phyloP scores from a whole-genome alignment of 345 rosid genomes.

The Euphorbia lathyris region DNA sequence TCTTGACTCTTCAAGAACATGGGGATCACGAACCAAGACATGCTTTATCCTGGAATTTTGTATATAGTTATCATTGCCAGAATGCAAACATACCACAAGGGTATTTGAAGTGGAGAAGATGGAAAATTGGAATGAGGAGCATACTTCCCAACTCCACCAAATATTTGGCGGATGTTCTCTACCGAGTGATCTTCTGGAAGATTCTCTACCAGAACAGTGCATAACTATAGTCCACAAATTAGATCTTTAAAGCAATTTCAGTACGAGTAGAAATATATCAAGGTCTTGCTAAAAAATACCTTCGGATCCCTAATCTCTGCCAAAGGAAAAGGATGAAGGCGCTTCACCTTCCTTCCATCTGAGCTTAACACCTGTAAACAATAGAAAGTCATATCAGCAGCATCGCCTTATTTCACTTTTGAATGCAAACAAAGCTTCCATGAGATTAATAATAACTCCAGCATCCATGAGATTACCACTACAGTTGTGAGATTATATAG shows the following conservation, averaged over 20 bases:
- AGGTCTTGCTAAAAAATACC: conserved; percentile 43
- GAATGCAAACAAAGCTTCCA: neutral
- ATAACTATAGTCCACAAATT: conserved; percentile 53
- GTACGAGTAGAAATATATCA: neutral
- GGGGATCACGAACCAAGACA: conserved; percentile 54
- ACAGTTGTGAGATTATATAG: conserved; percentile 1
- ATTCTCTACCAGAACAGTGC: conserved; percentile 89
- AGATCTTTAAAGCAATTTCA: conserved; percentile 20
- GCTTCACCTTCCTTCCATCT: conserved; percentile 85
- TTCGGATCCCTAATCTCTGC: conserved; percentile 68
- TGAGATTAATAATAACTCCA: neutral
- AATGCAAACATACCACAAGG: conserved; percentile 13
- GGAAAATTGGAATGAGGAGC: conserved; percentile 9
- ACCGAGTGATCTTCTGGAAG: conserved; percentile 84
- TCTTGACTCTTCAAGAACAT: conserved; percentile 51
- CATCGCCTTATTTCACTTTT: neutral
- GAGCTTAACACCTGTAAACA: conserved; percentile 58
- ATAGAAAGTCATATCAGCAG: conserved; percentile 1
- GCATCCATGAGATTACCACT: neutral
- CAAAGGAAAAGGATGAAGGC: conserved; percentile 51
- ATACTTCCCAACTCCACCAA: conserved; percentile 80
- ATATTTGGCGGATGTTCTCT: conserved; percentile 58
- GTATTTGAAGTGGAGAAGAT: conserved; percentile 1
- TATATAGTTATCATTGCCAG: conserved; percentile 2
- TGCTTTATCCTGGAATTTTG: conserved; percentile 50